phyloP scores from a whole-genome alignment of 495 filamentous ascomycete species.

The Aspergillus ellipticus region DNA sequence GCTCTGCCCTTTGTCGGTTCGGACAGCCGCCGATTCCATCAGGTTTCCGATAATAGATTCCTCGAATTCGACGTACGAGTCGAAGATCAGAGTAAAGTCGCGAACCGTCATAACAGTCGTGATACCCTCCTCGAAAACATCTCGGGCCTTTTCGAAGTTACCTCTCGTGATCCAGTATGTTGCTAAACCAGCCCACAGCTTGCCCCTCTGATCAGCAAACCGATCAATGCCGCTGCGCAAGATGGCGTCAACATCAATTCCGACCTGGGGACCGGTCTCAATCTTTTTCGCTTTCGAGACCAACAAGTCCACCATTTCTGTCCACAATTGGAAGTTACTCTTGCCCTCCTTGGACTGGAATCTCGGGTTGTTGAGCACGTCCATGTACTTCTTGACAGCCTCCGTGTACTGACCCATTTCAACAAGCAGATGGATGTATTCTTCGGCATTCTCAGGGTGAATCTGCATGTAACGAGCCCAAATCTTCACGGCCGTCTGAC shows the following conservation, averaged over 20 bases:
- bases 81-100: constrained; percentile 95
- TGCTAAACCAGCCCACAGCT: constrained; percentile 92
- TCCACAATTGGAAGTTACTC: constrained; percentile 95
- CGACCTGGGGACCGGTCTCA: constrained; percentile 69
- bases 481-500: constrained; percentile 85
- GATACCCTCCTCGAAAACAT: constrained; percentile 95
- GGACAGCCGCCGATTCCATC: constrained; percentile 80
- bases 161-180: constrained; percentile 96
- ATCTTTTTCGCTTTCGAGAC: constrained; percentile 87
- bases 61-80: constrained; percentile 94
- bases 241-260: constrained; percentile 90
- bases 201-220: constrained; percentile 92
- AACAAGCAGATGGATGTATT: constrained; percentile 84
- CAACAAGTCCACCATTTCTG: constrained; percentile 95
- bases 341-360: constrained; percentile 93
- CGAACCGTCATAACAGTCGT: constrained; percentile 99
- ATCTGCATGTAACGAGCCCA: constrained; percentile 98
- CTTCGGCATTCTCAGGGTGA: constrained; percentile 92
- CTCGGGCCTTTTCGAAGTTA: constrained; percentile 85
- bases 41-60: constrained; percentile 88
- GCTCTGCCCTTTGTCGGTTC: constrained; percentile 75
- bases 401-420: constrained; percentile 84
- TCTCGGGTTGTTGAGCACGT: constrained; percentile 85
- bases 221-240: constrained; percentile 88
- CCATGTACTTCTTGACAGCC: constrained; percentile 89